Conservation (phyloP, 208 protist genomes). For the Zelonia costaricensis region DNA sequence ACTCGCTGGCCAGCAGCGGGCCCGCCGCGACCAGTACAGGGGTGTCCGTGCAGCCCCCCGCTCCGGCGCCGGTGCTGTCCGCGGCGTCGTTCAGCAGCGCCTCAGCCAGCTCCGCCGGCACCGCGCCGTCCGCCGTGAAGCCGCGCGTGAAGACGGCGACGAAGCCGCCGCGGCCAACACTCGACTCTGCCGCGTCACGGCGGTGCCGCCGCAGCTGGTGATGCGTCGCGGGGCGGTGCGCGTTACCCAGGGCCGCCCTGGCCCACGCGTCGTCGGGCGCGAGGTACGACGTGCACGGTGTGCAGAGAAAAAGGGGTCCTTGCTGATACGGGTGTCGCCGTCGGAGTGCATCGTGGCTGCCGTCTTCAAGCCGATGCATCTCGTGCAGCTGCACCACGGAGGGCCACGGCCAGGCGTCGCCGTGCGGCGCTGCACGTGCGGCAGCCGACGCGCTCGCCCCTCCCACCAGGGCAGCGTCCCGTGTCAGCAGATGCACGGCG, state of each 20-base stretch:
- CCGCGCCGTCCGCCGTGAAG: slow-evolving; percentile 43
- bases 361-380: too few relatives aligned
- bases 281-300: slow-evolving; percentile 23
- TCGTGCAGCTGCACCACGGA: not conserved
- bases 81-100: slow-evolving; percentile 17
- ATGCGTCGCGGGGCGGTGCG: slow-evolving; percentile 15
- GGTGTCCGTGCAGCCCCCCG: too few relatives aligned
- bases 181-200: too few relatives aligned
- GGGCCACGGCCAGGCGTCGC: not conserved
- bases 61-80: too few relatives aligned
- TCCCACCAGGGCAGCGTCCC: slow-evolving; percentile 10
- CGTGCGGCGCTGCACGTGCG: not conserved
- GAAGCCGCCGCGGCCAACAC: slow-evolving; percentile 22
- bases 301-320: slow-evolving; percentile 38
- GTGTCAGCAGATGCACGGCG: slow-evolving; percentile 26
- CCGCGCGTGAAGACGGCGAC: slow-evolving; percentile 53
- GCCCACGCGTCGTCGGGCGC: slow-evolving; percentile 13
- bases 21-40: slow-evolving; percentile 60
- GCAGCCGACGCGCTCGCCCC: not conserved
- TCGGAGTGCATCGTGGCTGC: too few relatives aligned
- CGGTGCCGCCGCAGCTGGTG: slow-evolving; percentile 4
- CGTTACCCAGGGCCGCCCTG: slow-evolving; percentile 4
- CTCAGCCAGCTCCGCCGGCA: slow-evolving; percentile 27
- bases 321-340: too few relatives aligned
- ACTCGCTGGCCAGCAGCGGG: slow-evolving; percentile 69